These are phyloP conservation scores for Dendryphion nanum DNA, from an alignment of 2,329 filamentous ascomycete species.

Conservation along the genomic window DNA sequence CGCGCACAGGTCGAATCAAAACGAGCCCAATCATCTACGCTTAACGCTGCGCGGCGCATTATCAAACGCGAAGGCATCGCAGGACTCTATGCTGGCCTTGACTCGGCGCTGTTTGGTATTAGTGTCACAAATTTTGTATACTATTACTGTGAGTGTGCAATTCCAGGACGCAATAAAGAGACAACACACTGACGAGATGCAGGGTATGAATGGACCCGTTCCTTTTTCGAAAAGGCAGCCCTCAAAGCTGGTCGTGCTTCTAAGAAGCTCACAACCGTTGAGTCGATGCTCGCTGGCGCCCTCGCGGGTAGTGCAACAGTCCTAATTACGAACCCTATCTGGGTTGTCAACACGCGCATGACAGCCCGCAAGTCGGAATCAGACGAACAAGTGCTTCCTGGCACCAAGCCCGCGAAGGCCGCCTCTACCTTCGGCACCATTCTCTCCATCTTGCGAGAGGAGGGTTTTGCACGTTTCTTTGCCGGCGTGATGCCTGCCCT, in stretches of 20 bases:
- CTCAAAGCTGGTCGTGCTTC: constrained; percentile 68
- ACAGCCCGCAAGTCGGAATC: constrained; percentile 75
- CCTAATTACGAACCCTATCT: constrained; percentile 96
- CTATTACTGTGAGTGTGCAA: constrained; percentile 73
- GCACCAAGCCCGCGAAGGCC: constrained; percentile 49
- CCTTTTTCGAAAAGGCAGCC: constrained; percentile 79
- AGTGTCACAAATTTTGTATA: constrained; percentile 99
- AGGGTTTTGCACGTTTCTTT: constrained; percentile 83
- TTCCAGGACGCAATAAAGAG: neutral
- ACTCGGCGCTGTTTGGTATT: constrained; percentile 95
- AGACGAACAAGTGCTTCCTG: constrained; percentile 39
- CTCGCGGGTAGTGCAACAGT: constrained; percentile 93
- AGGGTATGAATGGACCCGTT: constrained; percentile 94
- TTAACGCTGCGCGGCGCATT: constrained; percentile 80
- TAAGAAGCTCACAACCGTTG: constrained; percentile 83
- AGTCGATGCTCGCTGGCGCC: constrained; percentile 93
- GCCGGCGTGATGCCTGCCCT: constrained; percentile 89
- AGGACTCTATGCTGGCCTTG: constrained; percentile 88
- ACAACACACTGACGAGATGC: constrained; percentile 3
- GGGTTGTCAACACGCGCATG: constrained; percentile 98
- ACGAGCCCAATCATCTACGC: constrained; percentile 80
- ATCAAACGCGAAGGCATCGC: constrained; percentile 85
- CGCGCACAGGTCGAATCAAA: constrained; percentile 97
- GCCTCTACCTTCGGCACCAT: constrained; percentile 80
- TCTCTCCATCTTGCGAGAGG: constrained; percentile 73